Conservation (phyloP, 805 yeast species). For the Saturnispora serradocipensis region DNA sequence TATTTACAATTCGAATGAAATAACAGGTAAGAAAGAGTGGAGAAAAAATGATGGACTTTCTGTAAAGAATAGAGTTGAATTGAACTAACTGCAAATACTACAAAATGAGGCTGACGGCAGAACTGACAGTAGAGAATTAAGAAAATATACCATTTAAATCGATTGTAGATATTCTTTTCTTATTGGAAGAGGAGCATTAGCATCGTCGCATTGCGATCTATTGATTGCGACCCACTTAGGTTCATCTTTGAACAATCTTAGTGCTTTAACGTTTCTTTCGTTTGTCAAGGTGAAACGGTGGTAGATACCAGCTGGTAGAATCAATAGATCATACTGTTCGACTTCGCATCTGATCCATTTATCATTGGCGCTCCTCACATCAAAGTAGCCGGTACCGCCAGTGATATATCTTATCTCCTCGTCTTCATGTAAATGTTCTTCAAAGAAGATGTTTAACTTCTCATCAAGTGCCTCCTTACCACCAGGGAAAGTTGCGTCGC, state of each 20-base stretch:
- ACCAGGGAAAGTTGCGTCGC: slow-evolving; percentile 51
- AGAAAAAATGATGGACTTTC: not conserved
- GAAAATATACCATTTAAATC: slow-evolving; percentile 8
- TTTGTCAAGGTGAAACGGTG: slow-evolving; percentile 80
- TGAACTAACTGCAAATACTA: not conserved
- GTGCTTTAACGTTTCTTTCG: slow-evolving; percentile 57
- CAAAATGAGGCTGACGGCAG: not conserved
- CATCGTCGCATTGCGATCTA: slow-evolving; percentile 35
- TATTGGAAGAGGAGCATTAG: slow-evolving; percentile 31
- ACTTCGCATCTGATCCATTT: slow-evolving; percentile 74
- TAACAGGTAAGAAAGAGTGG: not conserved
- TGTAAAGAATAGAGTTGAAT: not conserved
- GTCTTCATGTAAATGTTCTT: slow-evolving; percentile 91
- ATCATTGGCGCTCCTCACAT: slow-evolving; percentile 53
- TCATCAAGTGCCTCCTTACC: slow-evolving; percentile 49
- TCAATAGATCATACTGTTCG: slow-evolving; percentile 53
- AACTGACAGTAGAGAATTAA: not conserved
- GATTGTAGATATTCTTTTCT: slow-evolving; percentile 38
- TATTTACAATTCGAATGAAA: not conserved
- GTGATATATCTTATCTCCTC: slow-evolving; percentile 89
- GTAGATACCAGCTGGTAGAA: slow-evolving; percentile 87
- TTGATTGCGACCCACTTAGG: slow-evolving; percentile 92
- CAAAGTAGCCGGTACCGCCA: slow-evolving; percentile 90
- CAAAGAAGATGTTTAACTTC: slow-evolving; percentile 62
- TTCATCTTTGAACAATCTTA: slow-evolving; percentile 83